These are phyloP conservation scores for Nicotiana otophora DNA, from an alignment of 257 asterid genomes.

Conservation along the genomic window DNA sequence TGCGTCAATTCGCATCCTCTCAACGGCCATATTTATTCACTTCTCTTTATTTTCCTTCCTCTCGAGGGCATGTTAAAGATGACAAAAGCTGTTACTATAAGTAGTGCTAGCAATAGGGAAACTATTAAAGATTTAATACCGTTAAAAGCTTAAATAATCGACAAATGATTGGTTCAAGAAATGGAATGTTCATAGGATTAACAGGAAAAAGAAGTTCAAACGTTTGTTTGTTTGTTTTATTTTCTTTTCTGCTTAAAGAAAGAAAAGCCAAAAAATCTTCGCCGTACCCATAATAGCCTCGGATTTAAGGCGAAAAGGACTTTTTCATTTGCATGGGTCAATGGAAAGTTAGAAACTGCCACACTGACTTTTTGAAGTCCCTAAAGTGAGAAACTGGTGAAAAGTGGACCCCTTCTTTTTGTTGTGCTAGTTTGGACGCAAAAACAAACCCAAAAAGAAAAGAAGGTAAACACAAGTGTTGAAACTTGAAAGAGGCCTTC, in stretches of 20 bases:
- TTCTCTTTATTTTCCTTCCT: neutral
- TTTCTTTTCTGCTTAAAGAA: too few relatives aligned
- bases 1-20: neutral
- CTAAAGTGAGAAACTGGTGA: slow-evolving; percentile 10
- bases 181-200: neutral
- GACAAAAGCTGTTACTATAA: neutral
- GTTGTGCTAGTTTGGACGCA: neutral
- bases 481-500: too few relatives aligned
- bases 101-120: neutral
- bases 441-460: too few relatives aligned
- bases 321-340: neutral
- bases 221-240: neutral
- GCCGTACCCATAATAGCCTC: neutral
- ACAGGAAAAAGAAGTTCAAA: neutral
- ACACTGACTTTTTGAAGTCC: slow-evolving; percentile 6
- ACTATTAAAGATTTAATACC: neutral
- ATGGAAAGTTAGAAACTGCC: neutral
- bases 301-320: neutral
- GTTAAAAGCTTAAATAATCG: neutral
- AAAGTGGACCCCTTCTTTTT: neutral
- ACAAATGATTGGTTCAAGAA: neutral
- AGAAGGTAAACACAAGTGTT: neutral
- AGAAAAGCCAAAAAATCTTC: neutral
- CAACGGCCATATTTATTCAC: neutral
- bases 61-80: slow-evolving; percentile 7